Conservation (phyloP, 768 basidiomycete genomes). For the Hebeloma cylindrosporum region DNA sequence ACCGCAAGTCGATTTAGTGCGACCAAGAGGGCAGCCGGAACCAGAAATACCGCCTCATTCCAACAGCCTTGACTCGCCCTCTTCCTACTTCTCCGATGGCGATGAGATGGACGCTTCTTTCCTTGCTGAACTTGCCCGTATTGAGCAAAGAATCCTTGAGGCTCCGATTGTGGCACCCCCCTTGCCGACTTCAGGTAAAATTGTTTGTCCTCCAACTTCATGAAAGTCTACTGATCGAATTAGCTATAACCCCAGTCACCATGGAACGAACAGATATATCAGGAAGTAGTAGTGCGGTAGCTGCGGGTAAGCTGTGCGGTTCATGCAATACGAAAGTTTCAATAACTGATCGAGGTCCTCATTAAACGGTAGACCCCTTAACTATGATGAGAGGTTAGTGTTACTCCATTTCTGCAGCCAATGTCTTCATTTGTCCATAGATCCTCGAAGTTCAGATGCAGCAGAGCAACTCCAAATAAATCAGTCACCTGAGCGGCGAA, state of each 20-base stretch:
- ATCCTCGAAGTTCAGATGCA: not conserved
- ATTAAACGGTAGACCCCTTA: too few relatives aligned
- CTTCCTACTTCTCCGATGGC: slow-evolving; percentile 23
- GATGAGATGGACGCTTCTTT: slow-evolving; percentile 36
- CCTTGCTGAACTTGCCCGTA: slow-evolving; percentile 44
- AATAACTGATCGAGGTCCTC: too few relatives aligned
- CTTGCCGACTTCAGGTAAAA: slow-evolving; percentile 5
- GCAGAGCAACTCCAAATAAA: slow-evolving; percentile 3
- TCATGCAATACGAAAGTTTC: too few relatives aligned
- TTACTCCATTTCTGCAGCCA: too few relatives aligned
- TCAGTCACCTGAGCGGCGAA: slow-evolving; percentile 3
- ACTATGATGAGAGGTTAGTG: too few relatives aligned
- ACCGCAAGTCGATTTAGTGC: too few relatives aligned
- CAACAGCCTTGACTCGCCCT: slow-evolving; percentile 18
- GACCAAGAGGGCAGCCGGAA: too few relatives aligned
- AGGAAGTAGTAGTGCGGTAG: too few relatives aligned
- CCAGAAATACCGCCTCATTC: not conserved
- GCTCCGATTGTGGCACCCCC: slow-evolving; percentile 1
- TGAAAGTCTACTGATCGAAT: too few relatives aligned
- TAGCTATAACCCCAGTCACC: too few relatives aligned
- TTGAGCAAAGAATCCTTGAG: slow-evolving; percentile 39
- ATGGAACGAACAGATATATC: too few relatives aligned
- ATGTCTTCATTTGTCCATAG: not conserved
- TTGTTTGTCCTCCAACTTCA: not conserved
- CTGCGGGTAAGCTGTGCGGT: too few relatives aligned